phyloP scores from a whole-genome alignment of 2,329 filamentous ascomycete genomes.

The Phaeoacremonium minimum region DNA sequence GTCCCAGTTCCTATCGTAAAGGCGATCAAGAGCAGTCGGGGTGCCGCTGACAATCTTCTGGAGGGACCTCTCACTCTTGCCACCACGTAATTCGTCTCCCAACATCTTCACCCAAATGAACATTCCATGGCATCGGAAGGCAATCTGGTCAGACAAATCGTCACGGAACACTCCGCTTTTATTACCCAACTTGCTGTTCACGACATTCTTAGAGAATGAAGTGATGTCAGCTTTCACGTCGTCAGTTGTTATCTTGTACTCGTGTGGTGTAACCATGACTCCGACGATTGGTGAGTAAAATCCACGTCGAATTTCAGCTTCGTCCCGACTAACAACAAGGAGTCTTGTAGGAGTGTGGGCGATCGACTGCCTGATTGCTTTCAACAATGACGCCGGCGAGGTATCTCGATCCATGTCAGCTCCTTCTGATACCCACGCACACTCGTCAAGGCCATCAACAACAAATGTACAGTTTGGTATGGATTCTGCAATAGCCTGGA shows the following conservation, averaged over 20 bases:
- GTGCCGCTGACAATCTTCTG: conserved; percentile 18
- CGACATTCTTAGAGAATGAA: conserved; percentile 16
- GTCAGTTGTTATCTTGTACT: conserved; percentile 11
- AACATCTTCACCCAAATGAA: conserved; percentile 28
- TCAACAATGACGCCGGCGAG: conserved; percentile 13
- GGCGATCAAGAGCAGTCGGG: conserved; percentile 17
- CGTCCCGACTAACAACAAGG: conserved; percentile 19
- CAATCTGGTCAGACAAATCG: conserved; percentile 17
- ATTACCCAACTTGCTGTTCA: conserved; percentile 20
- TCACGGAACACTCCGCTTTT: conserved; percentile 13
- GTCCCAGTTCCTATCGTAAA: conserved; percentile 25
- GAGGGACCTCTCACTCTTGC: conserved; percentile 21
- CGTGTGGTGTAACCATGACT: background rate
- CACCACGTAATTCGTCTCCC: conserved; percentile 13
- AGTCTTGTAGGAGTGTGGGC: conserved; percentile 10
- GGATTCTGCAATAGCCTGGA: too few relatives aligned
- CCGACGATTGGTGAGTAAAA: conserved; percentile 2
- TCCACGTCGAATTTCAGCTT: conserved; percentile 15
- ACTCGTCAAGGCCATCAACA: conserved; percentile 30
- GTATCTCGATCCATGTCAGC: background rate
- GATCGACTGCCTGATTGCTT: conserved; percentile 3
- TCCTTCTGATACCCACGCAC: conserved; percentile 2
- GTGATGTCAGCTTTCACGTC: conserved; percentile 18
- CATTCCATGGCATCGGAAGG: conserved; percentile 22
- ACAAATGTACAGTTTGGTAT: conserved; percentile 17